Conservation (phyloP, 257 asterid genomes). For the Ligustrum vulgare region DNA sequence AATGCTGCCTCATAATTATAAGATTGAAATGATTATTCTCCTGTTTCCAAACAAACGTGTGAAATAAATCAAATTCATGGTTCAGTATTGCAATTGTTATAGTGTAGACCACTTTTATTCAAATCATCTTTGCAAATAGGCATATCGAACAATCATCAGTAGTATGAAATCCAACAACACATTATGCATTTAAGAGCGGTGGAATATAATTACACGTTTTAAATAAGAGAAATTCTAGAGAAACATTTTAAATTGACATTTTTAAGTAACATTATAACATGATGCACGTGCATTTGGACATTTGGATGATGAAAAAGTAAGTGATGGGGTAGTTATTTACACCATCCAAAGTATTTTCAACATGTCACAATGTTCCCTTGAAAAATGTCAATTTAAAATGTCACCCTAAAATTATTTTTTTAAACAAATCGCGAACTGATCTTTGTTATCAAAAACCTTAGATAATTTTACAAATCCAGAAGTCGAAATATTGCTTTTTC, state of each 20-base stretch:
- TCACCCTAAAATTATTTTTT: too few relatives aligned
- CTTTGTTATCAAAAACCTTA: neutral
- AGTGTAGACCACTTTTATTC: neutral
- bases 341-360: too few relatives aligned
- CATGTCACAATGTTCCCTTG: too few relatives aligned
- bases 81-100: neutral
- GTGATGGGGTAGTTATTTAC: too few relatives aligned
- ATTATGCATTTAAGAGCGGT: neutral
- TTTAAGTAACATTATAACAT: too few relatives aligned
- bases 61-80: neutral
- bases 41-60: neutral
- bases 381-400: too few relatives aligned
- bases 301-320: too few relatives aligned
- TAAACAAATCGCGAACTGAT: slow-evolving; percentile 3
- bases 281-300: too few relatives aligned
- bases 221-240: too few relatives aligned
- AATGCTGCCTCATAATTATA: neutral
- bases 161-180: neutral
- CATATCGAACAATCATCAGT: neutral
- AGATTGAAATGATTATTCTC: neutral
- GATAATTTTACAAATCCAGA: neutral
- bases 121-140: neutral
- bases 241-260: too few relatives aligned
- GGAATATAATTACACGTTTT: neutral
- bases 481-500: neutral